These are phyloP conservation scores for Colletotrichum sp. DNA, from an alignment of 2,329 filamentous ascomycete genomes.

Conservation along the genomic window DNA sequence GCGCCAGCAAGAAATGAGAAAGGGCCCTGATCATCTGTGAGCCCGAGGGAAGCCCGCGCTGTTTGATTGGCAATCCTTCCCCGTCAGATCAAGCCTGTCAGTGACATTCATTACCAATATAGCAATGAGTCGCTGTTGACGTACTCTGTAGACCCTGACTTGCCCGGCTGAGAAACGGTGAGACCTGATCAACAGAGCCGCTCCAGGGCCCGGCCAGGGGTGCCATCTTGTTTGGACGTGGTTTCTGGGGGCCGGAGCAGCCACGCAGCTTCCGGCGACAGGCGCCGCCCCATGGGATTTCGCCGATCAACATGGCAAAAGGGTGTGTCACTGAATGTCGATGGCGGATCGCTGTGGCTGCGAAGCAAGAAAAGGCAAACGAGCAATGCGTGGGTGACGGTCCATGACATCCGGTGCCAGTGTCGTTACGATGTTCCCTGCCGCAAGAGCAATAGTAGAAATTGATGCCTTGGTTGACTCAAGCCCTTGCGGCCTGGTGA, in stretches of 20 bases:
- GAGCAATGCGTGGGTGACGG: not conserved
- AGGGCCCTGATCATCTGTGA: conserved; percentile 8
- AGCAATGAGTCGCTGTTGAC: not conserved
- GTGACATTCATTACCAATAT: not conserved
- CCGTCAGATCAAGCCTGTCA: not conserved
- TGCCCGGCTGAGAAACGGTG: conserved; percentile 9
- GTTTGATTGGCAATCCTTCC: conserved; percentile 1
- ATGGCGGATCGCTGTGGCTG: not conserved
- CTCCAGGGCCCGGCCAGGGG: conserved; percentile 5
- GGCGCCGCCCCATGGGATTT: not conserved
- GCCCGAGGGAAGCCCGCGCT: not conserved
- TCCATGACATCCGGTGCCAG: not conserved
- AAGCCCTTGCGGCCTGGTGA: not conserved
- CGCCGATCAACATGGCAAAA: conserved; percentile 11
- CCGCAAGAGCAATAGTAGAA: not conserved
- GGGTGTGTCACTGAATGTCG: not conserved
- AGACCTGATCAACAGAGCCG: conserved; percentile 21
- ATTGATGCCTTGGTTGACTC: not conserved
- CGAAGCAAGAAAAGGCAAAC: not conserved
- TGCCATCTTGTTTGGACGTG: conserved; percentile 8
- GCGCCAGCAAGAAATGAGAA: conserved; percentile 11
- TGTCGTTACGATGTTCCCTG: not conserved
- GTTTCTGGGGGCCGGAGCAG: not conserved
- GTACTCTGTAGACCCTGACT: not conserved
- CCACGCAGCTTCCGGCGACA: not conserved